Conservation (phyloP, 768 basidiomycete species). For the Russula dissimulans region DNA sequence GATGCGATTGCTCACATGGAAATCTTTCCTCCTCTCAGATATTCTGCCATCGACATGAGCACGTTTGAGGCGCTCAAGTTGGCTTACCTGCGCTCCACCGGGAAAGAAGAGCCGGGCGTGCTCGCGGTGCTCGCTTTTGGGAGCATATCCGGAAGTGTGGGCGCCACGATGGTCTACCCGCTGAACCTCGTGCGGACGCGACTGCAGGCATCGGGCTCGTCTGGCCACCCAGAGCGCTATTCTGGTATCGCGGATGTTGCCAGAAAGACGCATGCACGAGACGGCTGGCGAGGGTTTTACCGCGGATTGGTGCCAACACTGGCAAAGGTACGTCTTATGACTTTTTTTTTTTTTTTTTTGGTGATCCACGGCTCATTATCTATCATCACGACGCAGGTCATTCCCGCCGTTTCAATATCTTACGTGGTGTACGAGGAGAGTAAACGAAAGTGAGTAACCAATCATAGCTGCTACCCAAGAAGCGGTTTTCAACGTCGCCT, state of each 20-base stretch:
- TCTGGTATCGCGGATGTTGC: slow-evolving; percentile 82
- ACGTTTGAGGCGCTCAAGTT: slow-evolving; percentile 95
- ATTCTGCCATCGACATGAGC: slow-evolving; percentile 95
- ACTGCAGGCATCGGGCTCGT: slow-evolving; percentile 91
- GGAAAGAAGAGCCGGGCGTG: slow-evolving; percentile 82
- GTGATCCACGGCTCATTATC: not conserved
- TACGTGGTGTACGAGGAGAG: slow-evolving; percentile 90
- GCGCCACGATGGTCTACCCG: slow-evolving; percentile 90
- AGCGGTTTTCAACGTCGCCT: not conserved
- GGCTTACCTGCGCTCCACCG: slow-evolving; percentile 78
- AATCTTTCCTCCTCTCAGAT: slow-evolving; percentile 32
- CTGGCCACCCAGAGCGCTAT: slow-evolving; percentile 89
- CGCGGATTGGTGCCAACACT: slow-evolving; percentile 85
- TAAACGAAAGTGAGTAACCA: slow-evolving; percentile 57
- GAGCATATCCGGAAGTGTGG: slow-evolving; percentile 86
- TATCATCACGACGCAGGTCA: slow-evolving; percentile 45
- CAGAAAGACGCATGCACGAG: slow-evolving; percentile 65
- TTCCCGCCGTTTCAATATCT: slow-evolving; percentile 94
- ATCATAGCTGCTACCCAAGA: not conserved
- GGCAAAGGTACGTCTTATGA: slow-evolving; percentile 59
- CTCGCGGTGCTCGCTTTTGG: slow-evolving; percentile 85
- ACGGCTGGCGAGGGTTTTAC: slow-evolving; percentile 94
- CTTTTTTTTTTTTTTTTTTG: not conserved
- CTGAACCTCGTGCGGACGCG: slow-evolving; percentile 88
- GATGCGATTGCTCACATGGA: slow-evolving; percentile 7